These are phyloP conservation scores for Blepharisma stoltei DNA, from an alignment of 73 alveolate species.

Conservation along the genomic window DNA sequence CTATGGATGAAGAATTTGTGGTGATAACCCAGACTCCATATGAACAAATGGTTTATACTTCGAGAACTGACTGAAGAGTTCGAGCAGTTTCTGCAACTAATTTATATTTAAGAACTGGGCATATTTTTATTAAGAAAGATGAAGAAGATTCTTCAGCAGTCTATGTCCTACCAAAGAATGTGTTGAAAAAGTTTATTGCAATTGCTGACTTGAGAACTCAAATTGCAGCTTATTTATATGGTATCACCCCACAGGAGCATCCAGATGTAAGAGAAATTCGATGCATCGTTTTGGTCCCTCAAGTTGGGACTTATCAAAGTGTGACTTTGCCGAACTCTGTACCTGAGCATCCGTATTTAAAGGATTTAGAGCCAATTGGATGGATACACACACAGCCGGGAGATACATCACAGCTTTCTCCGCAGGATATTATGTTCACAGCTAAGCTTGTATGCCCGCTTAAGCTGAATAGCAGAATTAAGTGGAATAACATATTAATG, in stretches of 20 bases:
- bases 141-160: constrained; percentile 91
- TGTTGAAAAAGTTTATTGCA: constrained; percentile 95
- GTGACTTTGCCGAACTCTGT: constrained; percentile 89
- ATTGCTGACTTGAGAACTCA: constrained; percentile 97
- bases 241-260: constrained; percentile 97
- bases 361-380: constrained; percentile 99
- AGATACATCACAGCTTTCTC: constrained; percentile 80
- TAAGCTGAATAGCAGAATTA: too few relatives aligned
- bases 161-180: constrained; percentile 98
- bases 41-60: constrained; percentile 93
- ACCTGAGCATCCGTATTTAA: constrained; percentile 96
- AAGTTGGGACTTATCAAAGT: constrained; percentile 85
- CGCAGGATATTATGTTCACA: constrained; percentile 90
- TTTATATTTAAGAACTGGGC: constrained; percentile 94
- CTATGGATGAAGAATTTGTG: constrained; percentile 82
- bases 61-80: constrained; percentile 99
- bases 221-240: constrained; percentile 98
- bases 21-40: constrained; percentile 92
- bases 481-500: too few relatives aligned
- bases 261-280: constrained; percentile 83
- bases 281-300: constrained; percentile 93
- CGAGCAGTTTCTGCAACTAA: constrained; percentile 99
- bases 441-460: constrained; percentile 89
- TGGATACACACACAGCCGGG: constrained; percentile 98
- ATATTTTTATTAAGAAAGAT: constrained; percentile 95